A percentile compares a stretch with the other conserved stretches of the same genome.
phyloP scores from a whole-genome alignment of 2,329 filamentous ascomycete species.

The Apiospora kogelbergensis region DNA sequence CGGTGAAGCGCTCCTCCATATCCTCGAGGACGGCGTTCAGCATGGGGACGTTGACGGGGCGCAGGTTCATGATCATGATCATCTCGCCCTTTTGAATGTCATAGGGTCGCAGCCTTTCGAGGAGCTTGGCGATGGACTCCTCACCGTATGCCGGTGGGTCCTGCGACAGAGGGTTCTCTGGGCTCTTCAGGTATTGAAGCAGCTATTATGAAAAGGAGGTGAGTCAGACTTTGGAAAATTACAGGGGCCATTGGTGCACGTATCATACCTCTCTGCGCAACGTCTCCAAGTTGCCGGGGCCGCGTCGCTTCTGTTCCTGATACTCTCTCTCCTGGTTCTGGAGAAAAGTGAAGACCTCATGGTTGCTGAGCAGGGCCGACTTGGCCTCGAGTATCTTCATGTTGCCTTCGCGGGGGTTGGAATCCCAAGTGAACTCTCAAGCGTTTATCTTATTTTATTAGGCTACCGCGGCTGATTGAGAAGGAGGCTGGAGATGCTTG shows the following conservation, averaged over 20 bases:
- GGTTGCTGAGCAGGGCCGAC: conserved; percentile 69
- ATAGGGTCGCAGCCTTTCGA: conserved; percentile 55
- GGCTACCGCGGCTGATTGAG: background rate
- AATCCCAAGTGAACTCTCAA: background rate
- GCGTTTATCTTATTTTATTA: background rate
- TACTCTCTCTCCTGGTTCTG: conserved; percentile 54
- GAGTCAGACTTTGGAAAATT: background rate
- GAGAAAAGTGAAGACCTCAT: conserved; percentile 69
- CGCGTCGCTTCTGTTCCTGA: conserved; percentile 49
- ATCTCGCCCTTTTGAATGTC: conserved; percentile 67
- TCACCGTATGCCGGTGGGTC: conserved; percentile 53
- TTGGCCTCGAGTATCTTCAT: conserved; percentile 75
- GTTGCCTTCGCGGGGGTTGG: background rate
- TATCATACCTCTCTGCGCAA: conserved; percentile 62
- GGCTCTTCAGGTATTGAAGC: conserved; percentile 58
- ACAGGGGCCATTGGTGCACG: background rate
- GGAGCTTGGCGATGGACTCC: conserved; percentile 51
- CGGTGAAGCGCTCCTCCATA: conserved; percentile 58
- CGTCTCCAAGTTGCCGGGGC: conserved; percentile 59
- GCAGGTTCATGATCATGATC: conserved; percentile 67
- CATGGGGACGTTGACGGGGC: conserved; percentile 55
- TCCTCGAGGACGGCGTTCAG: conserved; percentile 67
- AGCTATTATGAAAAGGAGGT: conserved; percentile 42
- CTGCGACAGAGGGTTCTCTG: conserved; percentile 56
- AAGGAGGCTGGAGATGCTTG: conserved; percentile 1